These are phyloP conservation scores for Acanthamoeba sp. DNA, from an alignment of 208 protist species.

Conservation along the genomic window DNA sequence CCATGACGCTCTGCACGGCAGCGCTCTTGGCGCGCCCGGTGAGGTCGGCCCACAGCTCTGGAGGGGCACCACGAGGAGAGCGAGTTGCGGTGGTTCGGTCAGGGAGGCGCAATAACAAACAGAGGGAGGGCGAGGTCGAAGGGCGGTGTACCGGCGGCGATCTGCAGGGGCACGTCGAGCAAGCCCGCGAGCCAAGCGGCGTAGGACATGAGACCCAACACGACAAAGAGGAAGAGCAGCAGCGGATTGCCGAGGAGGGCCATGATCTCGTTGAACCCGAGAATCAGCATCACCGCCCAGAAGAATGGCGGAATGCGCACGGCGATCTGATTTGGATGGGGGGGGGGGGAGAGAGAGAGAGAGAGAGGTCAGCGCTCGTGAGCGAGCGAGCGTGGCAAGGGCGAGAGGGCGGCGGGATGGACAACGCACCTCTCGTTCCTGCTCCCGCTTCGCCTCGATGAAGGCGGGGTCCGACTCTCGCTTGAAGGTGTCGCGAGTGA, in stretches of 20 bases:
- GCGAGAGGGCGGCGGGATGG: neutral
- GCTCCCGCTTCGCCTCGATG: slow-evolving; percentile 58
- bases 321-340: slow-evolving; percentile 10
- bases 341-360: neutral
- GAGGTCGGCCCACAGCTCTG: slow-evolving; percentile 1
- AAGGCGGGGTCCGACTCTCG: slow-evolving; percentile 52
- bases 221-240: slow-evolving; percentile 76
- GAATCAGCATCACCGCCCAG: slow-evolving; percentile 78
- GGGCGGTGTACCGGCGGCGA: neutral
- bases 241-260: slow-evolving; percentile 79
- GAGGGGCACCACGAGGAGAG: neutral
- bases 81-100: neutral
- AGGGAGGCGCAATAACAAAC: neutral
- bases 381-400: neutral
- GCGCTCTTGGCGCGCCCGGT: slow-evolving; percentile 20
- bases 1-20: slow-evolving; percentile 24
- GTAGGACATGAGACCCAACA: slow-evolving; percentile 52
- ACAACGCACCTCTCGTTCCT: slow-evolving; percentile 40
- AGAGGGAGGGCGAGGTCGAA: neutral
- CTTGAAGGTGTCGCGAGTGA: slow-evolving; percentile 59
- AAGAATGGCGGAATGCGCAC: slow-evolving; percentile 56
- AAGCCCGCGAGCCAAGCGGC: slow-evolving; percentile 51
- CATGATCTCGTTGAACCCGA: slow-evolving; percentile 85
- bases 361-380: too few relatives aligned
- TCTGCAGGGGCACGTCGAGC: slow-evolving; percentile 39